Evolutionary conservation across 768 basidiomycete species (phyloP), one percentile per base, ranked within the genome.

Genomic region (Tricholoma matsutake): DNA sequence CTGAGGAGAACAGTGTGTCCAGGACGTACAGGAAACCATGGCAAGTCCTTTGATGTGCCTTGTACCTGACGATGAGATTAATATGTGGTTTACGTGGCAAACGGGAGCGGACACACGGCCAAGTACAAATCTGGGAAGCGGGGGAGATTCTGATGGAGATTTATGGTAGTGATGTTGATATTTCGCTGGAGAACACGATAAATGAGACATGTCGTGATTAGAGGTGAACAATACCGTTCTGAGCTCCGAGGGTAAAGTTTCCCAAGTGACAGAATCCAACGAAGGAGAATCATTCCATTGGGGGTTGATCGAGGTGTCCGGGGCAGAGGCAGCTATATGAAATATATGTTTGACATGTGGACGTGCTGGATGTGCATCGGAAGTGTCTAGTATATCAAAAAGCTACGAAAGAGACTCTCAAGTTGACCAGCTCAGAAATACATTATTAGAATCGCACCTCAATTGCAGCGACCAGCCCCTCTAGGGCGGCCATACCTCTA

Each of bases 401-500:
- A 83, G 63, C 80, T 81, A 39, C 14, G 41, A 7, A 28, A 6
- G 11, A 8, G 61, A 28, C 7, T 37, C 45, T 35, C 6, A 20
- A 45, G 35, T 49, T 37, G 28, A 57, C 9, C 22, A 18, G 2
- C 18, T 39, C 3, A 18, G 43, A 41, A 4, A 34, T 34, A 14
- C 34, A 34, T 25, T 43, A 20, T 35, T 7, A 11, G 20, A 45
- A 66, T 25, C 75, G 57, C 57, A 89, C 89, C 79, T 91, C 89
- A 22, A 91, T 72, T 32, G 84, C 86, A 16, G 88, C 86, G 13
- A 88, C 85, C 11, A 89, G 70, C 7, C 86, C 90, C 60, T 92
- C 90, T 6, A 92, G 73, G 4, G 86, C 85, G 28, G 87, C 86
- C 81, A 89, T 80, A 1, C 88, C 88, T 59, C 67, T 71, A 29